phyloP scores from a whole-genome alignment of 306 rosid species.

The Casuarina equisetifolia region DNA sequence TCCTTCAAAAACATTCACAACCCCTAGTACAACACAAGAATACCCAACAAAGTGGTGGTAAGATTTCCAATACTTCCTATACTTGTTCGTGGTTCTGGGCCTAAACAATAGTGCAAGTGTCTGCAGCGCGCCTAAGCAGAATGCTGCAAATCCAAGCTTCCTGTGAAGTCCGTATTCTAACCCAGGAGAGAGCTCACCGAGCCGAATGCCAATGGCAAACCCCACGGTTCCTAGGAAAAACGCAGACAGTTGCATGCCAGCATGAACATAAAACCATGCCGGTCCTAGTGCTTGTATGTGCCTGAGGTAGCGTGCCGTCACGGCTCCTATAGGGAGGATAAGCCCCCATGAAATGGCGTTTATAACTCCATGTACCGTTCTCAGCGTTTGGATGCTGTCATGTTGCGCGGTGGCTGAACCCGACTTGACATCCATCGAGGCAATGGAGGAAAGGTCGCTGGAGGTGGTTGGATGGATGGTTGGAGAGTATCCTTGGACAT shows the following conservation, averaged over 20 bases:
- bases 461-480: constrained; percentile 87
- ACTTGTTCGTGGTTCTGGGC: constrained; percentile 77
- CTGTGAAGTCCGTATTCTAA: constrained; percentile 73
- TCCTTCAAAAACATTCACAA: constrained; percentile 86
- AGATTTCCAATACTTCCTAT: constrained; percentile 88
- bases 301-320: constrained; percentile 75
- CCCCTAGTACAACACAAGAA: constrained; percentile 85
- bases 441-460: constrained; percentile 64
- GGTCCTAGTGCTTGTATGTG: constrained; percentile 69
- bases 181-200: constrained; percentile 71
- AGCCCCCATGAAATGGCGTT: constrained; percentile 88
- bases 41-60: constrained; percentile 96
- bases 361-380: constrained; percentile 57
- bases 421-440: constrained; percentile 69
- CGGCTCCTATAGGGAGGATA: constrained; percentile 73
- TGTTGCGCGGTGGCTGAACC: constrained; percentile 53
- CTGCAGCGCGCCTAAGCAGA: constrained; percentile 70
- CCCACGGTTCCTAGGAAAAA: constrained; percentile 68
- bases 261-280: constrained; percentile 87
- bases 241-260: constrained; percentile 62
- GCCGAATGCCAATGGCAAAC: constrained; percentile 62
- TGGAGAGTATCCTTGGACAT: constrained; percentile 97
- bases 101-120: constrained; percentile 72
- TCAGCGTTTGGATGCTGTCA: constrained; percentile 34
- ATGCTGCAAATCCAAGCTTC: constrained; percentile 75